phyloP scores from a whole-genome alignment of 1,139 yeast genomes.

The Pichia sp. region DNA sequence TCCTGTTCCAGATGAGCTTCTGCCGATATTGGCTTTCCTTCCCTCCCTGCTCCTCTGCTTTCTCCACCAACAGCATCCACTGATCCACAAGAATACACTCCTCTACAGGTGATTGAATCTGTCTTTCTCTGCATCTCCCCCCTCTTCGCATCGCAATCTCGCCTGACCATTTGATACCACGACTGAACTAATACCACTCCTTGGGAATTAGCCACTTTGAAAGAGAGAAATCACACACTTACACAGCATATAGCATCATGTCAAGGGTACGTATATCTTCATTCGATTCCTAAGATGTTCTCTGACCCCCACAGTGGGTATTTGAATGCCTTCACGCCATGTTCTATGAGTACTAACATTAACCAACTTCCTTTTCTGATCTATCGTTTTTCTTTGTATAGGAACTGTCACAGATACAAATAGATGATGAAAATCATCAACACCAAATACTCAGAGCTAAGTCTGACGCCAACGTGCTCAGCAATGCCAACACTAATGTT shows the following conservation, averaged over 20 bases:
- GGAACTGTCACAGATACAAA: conserved; percentile 28
- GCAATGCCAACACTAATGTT: background rate
- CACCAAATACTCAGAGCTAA: conserved; percentile 7
- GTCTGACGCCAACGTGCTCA: conserved; percentile 2
- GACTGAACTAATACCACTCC: no score
- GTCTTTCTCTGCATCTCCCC: no score
- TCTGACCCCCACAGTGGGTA: no score
- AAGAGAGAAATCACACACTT: no score
- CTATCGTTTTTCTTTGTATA: conserved; percentile 1
- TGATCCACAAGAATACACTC: no score
- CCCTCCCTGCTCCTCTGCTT: background rate
- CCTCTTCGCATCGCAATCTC: no score
- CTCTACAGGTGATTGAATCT: no score
- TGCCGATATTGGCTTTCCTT: background rate
- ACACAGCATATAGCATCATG: conserved; percentile 11
- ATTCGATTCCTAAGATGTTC: no score
- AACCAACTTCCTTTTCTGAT: background rate
- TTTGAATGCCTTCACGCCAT: no score
- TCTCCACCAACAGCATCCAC: no score
- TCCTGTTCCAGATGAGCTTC: background rate
- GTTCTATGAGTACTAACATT: conserved; percentile 5
- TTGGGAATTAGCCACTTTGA: no score
- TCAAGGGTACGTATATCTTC: conserved; percentile 13
- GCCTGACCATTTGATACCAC: no score
- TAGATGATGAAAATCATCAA: conserved; percentile 28